Conservation (phyloP, 257 asterid species). For the Nicotiana noctiflora region DNA sequence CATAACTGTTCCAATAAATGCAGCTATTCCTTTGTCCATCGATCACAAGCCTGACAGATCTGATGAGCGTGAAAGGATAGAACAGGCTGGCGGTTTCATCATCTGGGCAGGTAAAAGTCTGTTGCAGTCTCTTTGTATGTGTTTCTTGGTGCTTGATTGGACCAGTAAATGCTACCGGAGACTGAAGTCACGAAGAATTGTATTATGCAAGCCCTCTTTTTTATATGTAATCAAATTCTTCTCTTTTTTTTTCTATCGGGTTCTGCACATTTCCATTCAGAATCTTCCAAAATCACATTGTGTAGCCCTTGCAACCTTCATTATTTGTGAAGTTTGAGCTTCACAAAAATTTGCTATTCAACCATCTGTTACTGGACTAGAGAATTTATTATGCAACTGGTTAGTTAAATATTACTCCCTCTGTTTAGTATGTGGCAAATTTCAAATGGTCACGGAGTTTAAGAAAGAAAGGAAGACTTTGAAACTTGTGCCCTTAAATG, state of each 20-base stretch:
- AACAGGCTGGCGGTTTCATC: conserved; percentile 76
- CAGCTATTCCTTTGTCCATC: conserved; percentile 65
- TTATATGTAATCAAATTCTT: not conserved
- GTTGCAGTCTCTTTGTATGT: not conserved
- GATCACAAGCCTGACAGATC: conserved; percentile 88
- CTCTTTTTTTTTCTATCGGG: not conserved
- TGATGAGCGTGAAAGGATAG: conserved; percentile 83
- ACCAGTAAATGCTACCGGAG: not conserved
- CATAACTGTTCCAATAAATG: conserved; percentile 15
- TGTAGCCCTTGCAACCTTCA: not conserved
- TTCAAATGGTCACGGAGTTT: too few species aligned
- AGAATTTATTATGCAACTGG: not conserved
- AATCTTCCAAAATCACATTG: not conserved
- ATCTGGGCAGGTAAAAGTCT: conserved; percentile 62
- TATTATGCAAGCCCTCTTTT: not conserved
- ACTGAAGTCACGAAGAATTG: not conserved
- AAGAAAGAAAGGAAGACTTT: too few species aligned
- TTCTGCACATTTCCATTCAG: not conserved
- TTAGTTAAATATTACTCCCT: not conserved
- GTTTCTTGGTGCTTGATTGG: not conserved
- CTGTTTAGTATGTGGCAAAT: too few species aligned
- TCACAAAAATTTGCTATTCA: not conserved
- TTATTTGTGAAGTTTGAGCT: not conserved
- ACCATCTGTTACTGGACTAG: not conserved
- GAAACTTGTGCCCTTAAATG: too few species aligned